Evolutionary conservation across 176 grass and related monocot species (phyloP).

Genomic region (Ensete glaucum): DNA sequence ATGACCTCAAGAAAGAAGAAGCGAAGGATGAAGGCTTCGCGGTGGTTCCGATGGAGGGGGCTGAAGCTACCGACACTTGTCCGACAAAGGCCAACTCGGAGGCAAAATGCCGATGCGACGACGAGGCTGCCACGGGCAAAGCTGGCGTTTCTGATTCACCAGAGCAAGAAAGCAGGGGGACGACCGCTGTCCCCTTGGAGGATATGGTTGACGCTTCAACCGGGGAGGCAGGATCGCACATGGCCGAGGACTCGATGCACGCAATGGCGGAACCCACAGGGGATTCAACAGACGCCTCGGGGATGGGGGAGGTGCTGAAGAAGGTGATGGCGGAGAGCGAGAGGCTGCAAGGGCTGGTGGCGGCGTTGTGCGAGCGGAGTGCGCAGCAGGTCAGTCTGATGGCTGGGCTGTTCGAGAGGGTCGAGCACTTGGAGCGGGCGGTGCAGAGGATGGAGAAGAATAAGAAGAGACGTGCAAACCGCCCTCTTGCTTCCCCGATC

Average conservation of each 20-base stretch:
- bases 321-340: conserved; percentile 33
- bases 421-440: conserved; percentile 45
- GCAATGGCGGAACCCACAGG: background rate
- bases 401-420: conserved; percentile 33
- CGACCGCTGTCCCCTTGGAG: background rate
- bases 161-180: background rate
- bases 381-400: conserved; percentile 45
- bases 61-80: background rate
- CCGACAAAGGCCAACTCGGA: background rate
- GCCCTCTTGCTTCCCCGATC: background rate
- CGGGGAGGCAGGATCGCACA: background rate
- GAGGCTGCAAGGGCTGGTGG: conserved; percentile 26
- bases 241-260: background rate
- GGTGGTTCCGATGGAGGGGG: background rate
- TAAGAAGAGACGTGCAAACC: conserved; percentile 6
- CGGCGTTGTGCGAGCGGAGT: conserved; percentile 42
- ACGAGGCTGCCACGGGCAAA: background rate
- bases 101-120: no score
- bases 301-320: conserved; percentile 36
- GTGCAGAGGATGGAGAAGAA: conserved; percentile 37
- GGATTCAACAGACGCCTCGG: background rate
- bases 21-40: background rate
- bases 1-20: background rate
- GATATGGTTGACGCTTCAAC: background rate
- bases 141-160: background rate